Evolutionary conservation across 2,329 filamentous ascomycete genomes (phyloP).

Genomic region (Lecanicillium sp.): DNA sequence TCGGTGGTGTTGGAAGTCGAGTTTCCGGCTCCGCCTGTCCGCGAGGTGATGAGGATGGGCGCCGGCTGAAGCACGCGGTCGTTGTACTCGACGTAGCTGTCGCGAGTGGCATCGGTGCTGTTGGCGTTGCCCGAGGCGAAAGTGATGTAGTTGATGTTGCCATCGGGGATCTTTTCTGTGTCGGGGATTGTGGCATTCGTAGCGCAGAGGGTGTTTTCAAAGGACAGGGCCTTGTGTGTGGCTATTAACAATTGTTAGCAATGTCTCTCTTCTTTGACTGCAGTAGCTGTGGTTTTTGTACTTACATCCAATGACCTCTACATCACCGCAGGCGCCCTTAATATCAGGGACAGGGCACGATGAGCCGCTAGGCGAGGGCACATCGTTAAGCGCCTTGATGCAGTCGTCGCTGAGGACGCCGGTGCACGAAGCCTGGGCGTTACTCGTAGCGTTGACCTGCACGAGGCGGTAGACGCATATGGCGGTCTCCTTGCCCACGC

Average conservation of each 20-base stretch:
- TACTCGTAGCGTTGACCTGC: background rate
- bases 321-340: background rate
- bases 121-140: background rate
- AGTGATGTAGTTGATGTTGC: slow-evolving; percentile 5
- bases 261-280: background rate
- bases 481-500: background rate
- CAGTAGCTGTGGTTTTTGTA: background rate
- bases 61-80: slow-evolving; percentile 5
- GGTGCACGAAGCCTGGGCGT: slow-evolving; percentile 3
- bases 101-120: background rate
- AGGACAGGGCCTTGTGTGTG: background rate
- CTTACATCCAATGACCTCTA: slow-evolving; percentile 5
- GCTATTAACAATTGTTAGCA: background rate
- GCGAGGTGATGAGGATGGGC: slow-evolving; percentile 9
- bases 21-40: background rate
- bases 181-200: background rate
- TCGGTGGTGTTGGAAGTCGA: background rate
- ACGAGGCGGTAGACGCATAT: slow-evolving; percentile 11
- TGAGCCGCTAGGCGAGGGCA: background rate
- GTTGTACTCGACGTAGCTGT: background rate
- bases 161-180: background rate
- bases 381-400: slow-evolving; percentile 1
- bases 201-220: background rate
- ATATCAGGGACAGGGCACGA: slow-evolving; percentile 8
- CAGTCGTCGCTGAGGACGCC: slow-evolving; percentile 11